phyloP scores from a whole-genome alignment of 768 basidiomycete species.

The Suillus subalutaceus region DNA sequence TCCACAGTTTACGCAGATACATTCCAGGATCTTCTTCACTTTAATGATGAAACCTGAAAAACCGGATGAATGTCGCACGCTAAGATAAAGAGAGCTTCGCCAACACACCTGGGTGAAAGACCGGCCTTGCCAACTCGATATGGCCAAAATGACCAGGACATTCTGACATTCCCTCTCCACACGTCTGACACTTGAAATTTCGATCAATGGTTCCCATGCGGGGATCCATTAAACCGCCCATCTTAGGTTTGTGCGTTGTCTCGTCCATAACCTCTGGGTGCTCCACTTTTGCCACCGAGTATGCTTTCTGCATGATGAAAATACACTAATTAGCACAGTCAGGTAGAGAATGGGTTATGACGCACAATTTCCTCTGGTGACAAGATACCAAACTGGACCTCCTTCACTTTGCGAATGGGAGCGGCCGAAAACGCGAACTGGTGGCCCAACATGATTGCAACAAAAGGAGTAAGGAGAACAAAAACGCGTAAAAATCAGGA shows the following conservation, averaged over 20 bases:
- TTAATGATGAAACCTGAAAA: constrained; percentile 88
- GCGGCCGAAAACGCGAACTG: constrained; percentile 93
- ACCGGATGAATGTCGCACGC: constrained; percentile 12
- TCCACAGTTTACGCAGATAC: constrained; percentile 98
- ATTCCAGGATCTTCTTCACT: constrained; percentile 99
- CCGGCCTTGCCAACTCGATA: constrained; percentile 95
- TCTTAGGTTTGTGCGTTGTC: constrained; percentile 83
- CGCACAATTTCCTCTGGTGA: constrained; percentile 97
- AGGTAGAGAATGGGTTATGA: background rate
- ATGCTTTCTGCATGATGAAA: constrained; percentile 79
- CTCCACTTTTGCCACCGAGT: constrained; percentile 98
- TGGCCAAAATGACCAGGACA: constrained; percentile 99
- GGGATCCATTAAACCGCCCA: constrained; percentile 96
- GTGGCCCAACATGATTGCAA: constrained; percentile 73
- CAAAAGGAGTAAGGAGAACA: constrained; percentile 1
- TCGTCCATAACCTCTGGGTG: constrained; percentile 99
- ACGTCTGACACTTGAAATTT: constrained; percentile 99
- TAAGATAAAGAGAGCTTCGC: constrained; percentile 2
- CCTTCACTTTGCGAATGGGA: constrained; percentile 92
- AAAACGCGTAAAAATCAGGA: constrained; percentile 22
- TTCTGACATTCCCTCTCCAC: constrained; percentile 99
- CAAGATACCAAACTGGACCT: constrained; percentile 98
- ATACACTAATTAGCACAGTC: constrained; percentile 14
- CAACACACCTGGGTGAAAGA: constrained; percentile 89
- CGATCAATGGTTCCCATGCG: constrained; percentile 97